Percentiles rank a stretch among this genome's conserved stretches.
Evolutionary conservation across 2,329 filamentous ascomycete species (phyloP).

Genomic region (Aspergillus fructus): DNA sequence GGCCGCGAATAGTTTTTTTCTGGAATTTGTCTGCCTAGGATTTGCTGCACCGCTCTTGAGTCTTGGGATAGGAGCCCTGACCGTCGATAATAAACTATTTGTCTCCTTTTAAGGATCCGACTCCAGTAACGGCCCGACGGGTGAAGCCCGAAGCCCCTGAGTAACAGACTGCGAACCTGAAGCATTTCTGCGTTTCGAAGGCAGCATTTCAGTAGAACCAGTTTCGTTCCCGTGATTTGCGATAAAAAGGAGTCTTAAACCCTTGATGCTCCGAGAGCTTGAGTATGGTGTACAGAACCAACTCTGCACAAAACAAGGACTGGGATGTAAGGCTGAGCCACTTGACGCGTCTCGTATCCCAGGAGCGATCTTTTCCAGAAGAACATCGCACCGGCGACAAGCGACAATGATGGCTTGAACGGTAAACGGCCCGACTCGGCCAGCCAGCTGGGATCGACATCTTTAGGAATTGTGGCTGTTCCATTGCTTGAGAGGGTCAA

Average conservation of each 20-base stretch:
- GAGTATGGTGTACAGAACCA: neutral
- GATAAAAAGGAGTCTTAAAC: neutral
- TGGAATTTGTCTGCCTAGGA: neutral
- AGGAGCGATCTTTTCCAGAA: slow-evolving; percentile 18
- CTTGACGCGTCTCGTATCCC: slow-evolving; percentile 16
- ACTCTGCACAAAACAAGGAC: neutral
- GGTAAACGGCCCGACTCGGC: slow-evolving; percentile 1
- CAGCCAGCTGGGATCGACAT: neutral
- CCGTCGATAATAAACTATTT: neutral
- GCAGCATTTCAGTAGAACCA: too few species aligned
- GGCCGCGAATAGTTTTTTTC: slow-evolving; percentile 4
- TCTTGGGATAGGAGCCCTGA: neutral
- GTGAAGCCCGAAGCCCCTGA: too few species aligned
- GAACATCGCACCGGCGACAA: slow-evolving; percentile 1
- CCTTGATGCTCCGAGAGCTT: neutral
- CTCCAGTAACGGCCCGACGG: too few species aligned
- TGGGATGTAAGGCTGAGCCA: neutral
- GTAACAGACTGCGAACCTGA: too few species aligned
- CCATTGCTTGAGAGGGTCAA: neutral
- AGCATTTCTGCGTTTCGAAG: too few species aligned
- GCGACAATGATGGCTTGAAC: slow-evolving; percentile 14
- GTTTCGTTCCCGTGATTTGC: neutral
- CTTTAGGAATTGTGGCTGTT: neutral
- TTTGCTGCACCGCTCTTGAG: too few species aligned
- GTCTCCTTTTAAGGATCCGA: neutral